These are phyloP conservation scores for Ceratobasidium sp. DNA, from an alignment of 1,284 basidiomycete species.

Conservation along the genomic window DNA sequence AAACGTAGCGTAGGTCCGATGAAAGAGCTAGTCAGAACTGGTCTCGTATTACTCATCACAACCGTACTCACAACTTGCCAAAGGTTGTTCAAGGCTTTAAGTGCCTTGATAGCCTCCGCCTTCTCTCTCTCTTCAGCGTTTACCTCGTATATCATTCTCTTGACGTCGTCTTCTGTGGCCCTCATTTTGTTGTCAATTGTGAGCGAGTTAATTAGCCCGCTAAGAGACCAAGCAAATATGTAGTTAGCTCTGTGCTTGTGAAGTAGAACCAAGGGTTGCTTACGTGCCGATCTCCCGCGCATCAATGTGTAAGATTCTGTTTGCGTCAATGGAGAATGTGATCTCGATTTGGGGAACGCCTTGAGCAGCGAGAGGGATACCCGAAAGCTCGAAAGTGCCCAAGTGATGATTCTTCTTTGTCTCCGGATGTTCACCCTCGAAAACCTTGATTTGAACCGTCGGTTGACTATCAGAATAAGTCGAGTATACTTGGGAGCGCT, in stretches of 20 bases:
- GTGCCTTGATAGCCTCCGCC: conserved; percentile 64
- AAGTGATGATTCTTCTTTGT: conserved; percentile 74
- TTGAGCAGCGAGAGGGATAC: conserved; percentile 70
- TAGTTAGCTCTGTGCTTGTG: not conserved
- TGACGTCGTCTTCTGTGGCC: conserved; percentile 62
- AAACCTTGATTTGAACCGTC: conserved; percentile 66
- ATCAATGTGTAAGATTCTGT: conserved; percentile 66
- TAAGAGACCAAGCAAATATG: conserved; percentile 45
- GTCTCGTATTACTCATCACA: not conserved
- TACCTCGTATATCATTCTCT: conserved; percentile 65
- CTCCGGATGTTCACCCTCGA: conserved; percentile 70
- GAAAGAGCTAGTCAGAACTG: too few species aligned
- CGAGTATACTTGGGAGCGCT: conserved; percentile 75
- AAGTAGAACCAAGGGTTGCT: conserved; percentile 58
- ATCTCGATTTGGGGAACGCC: conserved; percentile 70
- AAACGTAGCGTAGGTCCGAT: conserved; percentile 57
- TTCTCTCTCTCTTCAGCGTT: conserved; percentile 66
- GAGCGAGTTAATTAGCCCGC: conserved; percentile 64
- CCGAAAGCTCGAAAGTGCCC: conserved; percentile 71
- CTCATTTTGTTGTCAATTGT: conserved; percentile 62
- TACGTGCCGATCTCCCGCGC: conserved; percentile 68
- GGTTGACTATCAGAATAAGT: conserved; percentile 69
- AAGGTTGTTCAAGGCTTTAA: conserved; percentile 61
- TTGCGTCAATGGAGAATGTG: conserved; percentile 67
- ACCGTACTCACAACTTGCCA: not conserved